phyloP scores from a whole-genome alignment of 2,329 filamentous ascomycete genomes.

The Fusarium abutilonis region DNA sequence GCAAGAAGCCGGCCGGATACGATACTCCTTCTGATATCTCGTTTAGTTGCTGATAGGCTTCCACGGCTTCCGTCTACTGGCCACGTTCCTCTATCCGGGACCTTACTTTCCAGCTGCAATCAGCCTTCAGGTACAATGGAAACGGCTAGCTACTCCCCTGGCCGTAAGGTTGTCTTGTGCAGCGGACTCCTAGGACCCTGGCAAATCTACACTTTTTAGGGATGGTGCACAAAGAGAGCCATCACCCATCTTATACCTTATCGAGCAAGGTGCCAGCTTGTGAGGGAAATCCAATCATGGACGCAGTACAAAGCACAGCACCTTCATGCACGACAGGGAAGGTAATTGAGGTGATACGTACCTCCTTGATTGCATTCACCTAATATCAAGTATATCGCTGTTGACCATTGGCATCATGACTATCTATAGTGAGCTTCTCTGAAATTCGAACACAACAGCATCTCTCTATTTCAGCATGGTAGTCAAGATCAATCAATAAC shows the following conservation, averaged over 20 bases:
- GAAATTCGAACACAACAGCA: slow-evolving; percentile 9
- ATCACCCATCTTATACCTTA: slow-evolving; percentile 35
- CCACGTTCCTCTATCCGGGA: slow-evolving; percentile 20
- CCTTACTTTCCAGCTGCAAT: slow-evolving; percentile 19
- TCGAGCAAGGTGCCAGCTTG: slow-evolving; percentile 31
- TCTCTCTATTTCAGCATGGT: background rate
- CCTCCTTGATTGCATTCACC: slow-evolving; percentile 7
- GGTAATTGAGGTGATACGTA: slow-evolving; percentile 32
- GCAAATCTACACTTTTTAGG: slow-evolving; percentile 33
- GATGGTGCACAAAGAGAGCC: slow-evolving; percentile 32
- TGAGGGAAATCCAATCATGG: slow-evolving; percentile 34
- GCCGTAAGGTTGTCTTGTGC: slow-evolving; percentile 29
- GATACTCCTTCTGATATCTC: background rate
- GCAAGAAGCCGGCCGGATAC: slow-evolving; percentile 14
- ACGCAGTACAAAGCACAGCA: slow-evolving; percentile 10
- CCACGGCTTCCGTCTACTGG: slow-evolving; percentile 8
- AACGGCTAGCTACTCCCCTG: slow-evolving; percentile 31
- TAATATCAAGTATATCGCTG: slow-evolving; percentile 10
- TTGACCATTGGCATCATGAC: background rate
- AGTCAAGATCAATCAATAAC: slow-evolving; percentile 19
- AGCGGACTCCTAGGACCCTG: slow-evolving; percentile 27
- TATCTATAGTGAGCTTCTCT: background rate
- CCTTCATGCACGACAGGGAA: slow-evolving; percentile 36
- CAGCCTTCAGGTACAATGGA: slow-evolving; percentile 28
- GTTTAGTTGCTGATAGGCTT: slow-evolving; percentile 5